Evolutionary conservation across 2,329 filamentous ascomycete species (phyloP), one percentile per base, ranked within the genome.

Genomic region (Cladosporium velox): DNA sequence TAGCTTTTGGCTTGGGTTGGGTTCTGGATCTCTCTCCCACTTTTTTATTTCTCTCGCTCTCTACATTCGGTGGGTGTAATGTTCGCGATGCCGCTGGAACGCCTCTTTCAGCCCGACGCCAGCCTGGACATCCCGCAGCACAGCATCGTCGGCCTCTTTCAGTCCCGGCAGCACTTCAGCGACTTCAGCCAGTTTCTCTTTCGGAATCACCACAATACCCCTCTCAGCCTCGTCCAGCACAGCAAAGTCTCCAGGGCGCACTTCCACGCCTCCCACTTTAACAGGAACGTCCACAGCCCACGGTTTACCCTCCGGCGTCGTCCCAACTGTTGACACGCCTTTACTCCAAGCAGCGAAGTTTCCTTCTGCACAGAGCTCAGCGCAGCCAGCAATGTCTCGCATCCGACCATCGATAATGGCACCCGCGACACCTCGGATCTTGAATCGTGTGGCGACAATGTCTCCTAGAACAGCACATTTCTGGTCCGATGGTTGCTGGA

Each of bases 391-490:
- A 21, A 92, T 72, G 78, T 93, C 91, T 67, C 90, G 82, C 6
- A 90, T 85, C 47, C 90, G 80, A 0, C 90, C 90, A 70, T 87
- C 84, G 8, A 91, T 87, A n/a, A 92, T 79, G 12, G 90, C 83
- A 2, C 84, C 89, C 70, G 82, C 81, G 21, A 85, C 86, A 15
- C 86, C 85, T 12, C 88, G 81, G 15, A 84, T 75, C 72, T 87
- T 87, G 84, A 92, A 90, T 24, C 90, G 82, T 34, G 85, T 80
- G 5, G 89, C 90, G 85, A 92, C 90, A 69, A 93, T 91, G 21
- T 90, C 90, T n/a, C 91, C 91, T 6, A 91, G 84, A 8, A 91
- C 84, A 6, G 90, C 90, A 77, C 83, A 83, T 26, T 15, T 47
- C 74, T 92, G 89, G 0, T 81, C 83, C 0, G 80, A 72, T 0